Evolutionary conservation across 306 rosid species (phyloP), one percentile per base, ranked within the genome.

Genomic region (Glycine latifolia): DNA sequence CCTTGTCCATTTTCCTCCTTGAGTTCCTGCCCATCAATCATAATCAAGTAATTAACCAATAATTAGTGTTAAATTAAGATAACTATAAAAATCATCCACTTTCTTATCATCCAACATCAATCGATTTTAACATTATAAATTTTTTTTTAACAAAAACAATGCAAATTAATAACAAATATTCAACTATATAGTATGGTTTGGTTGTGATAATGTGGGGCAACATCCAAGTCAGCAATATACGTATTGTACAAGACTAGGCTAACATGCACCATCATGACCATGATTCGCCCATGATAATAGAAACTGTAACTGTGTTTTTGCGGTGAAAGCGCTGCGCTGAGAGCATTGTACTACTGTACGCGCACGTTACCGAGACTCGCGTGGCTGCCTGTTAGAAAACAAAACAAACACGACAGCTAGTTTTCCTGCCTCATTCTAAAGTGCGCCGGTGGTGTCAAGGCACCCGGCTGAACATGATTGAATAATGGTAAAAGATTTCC

Each of bases 331-430:
- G 79, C 82, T 47, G 71, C 35, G 79, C 82, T 47, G 83, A 79
- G 85, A 37, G 10, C 50, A 43, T 46, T 46, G 50, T 6, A 8
- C 77, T 81, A 35, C 79, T 7, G 82, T 12, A 44, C 59, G 88
- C 75, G 83, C 90, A 84, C 71, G 76, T 87, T 87, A 86, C 87
- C 79, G 46, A 69, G 73, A 68, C 60, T 26, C 39, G 35, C 20
- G 33, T 54, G 43, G 52, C n/a, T n/a, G n/a, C n/a, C 67, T 58
- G 26, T 15, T 33, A 69, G 81, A 37, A 37, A 37, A 39, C 44
- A 7, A 16, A 62, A 35, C 72, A 86, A 80, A 39, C 54, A 79
- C 35, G 75, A 79, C 88, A 84, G 53, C 59, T 62, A 71, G 59
- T 20, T 26, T 3, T 7, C 10, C n/a, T 63, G 7, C 8, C 12